Percentiles rank a stretch among this genome's conserved stretches.
Evolutionary conservation across 352 stramenopile species (phyloP).

Genomic region (Phytophthora niederhauseri): DNA sequence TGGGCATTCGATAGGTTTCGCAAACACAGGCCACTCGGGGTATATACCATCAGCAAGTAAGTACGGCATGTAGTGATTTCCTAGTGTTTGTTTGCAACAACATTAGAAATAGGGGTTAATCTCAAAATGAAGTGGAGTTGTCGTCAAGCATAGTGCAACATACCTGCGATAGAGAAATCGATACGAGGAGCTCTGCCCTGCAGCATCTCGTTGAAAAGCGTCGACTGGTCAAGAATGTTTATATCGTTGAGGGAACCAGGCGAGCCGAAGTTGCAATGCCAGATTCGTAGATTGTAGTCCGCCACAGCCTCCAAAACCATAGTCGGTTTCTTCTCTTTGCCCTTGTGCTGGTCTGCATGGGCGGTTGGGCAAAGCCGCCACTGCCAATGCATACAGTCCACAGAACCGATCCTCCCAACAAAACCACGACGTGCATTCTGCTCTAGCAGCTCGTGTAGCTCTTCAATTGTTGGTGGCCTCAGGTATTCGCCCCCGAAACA

Average conservation of each 20-base stretch:
- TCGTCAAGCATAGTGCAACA: not conserved
- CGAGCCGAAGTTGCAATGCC: constrained; percentile 27
- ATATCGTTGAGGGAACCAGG: constrained; percentile 20
- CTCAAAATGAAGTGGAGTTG: not conserved
- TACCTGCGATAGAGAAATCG: not conserved
- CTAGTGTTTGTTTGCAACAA: not conserved
- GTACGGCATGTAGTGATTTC: constrained; percentile 3
- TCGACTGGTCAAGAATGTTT: constrained; percentile 23
- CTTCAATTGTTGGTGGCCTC: not conserved
- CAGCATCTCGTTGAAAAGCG: constrained; percentile 9
- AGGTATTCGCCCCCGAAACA: not conserved
- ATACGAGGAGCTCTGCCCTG: constrained; percentile 1
- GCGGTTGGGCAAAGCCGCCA: constrained; percentile 4
- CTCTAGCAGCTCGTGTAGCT: not conserved
- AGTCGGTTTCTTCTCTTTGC: constrained; percentile 19
- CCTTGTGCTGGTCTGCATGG: constrained; percentile 7
- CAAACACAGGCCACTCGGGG: no score
- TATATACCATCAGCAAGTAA: constrained; percentile 15
- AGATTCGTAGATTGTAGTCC: constrained; percentile 18
- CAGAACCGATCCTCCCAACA: constrained; percentile 8
- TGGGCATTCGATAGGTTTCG: no score
- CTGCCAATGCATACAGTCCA: constrained; percentile 11
- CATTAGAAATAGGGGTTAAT: not conserved
- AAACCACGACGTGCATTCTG: constrained; percentile 5
- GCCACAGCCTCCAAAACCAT: constrained; percentile 20